Evolutionary conservation across 371 early-diverging fungal species (phyloP), one percentile per base, ranked within the genome.

Genomic region (Conidiobolus incongruus): DNA sequence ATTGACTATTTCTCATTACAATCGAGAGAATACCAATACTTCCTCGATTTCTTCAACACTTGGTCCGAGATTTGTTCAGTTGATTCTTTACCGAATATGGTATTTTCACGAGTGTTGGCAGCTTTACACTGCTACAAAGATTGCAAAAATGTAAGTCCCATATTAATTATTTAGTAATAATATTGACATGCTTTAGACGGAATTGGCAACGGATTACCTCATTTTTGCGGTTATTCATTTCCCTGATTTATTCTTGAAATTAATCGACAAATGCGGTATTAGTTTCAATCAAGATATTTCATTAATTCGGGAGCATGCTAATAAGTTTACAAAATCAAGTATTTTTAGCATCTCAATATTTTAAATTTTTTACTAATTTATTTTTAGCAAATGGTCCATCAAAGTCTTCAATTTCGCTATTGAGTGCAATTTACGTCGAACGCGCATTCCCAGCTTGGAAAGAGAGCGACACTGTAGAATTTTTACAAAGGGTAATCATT

Each of bases 1-100:
- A 65, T 89, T 47, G 92, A 91, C 48, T 79, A 74, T 44, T 72
- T 75, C 49, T 85, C 90, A 1, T 49, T 88, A 26, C 77, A 75
- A 52, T 66, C 78, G n/a, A 62, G 63, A 22, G 78, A 88, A 47
- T 72, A 72, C 46, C 56, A 59, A 5, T 91, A 79, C 56, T 53
- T 85, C 15, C 31, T 56, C 26, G 56, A 60, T 13, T 67, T 86
- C 35, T 62, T 53, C 26, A 6, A 31, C 3, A 12, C 34, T 34
- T 28, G 23, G 24, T 49, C 48, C 21, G 42, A 46, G 1, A 20
- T 48, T 22, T 20, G 47, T 17, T 19, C 32, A 8, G 47, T 50
- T 15, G 8, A 16, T 37, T 37, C 44, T 22, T 17, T 30, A 12
- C 90, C 90, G 15, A 87, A 77, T 45, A 75, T 75, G 60, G 71